A percentile compares a stretch with the other conserved stretches of the same genome.
phyloP scores from a whole-genome alignment of 2,329 filamentous ascomycete genomes.

The Fusarium sp. region DNA sequence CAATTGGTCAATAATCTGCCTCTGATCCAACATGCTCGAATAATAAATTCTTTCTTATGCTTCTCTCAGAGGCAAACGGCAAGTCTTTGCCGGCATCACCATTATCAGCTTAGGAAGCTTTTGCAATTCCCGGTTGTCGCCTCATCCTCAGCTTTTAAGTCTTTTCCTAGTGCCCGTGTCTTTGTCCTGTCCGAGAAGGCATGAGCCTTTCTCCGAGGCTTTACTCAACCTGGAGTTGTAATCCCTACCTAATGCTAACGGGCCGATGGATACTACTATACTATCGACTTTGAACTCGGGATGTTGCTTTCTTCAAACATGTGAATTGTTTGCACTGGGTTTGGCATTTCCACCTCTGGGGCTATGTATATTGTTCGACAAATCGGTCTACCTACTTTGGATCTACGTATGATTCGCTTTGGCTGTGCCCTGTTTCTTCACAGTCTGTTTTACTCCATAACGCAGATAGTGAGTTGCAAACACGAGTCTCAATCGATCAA shows the following conservation, averaged over 20 bases:
- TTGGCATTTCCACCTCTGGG: neutral
- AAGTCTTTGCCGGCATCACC: neutral
- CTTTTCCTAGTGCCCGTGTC: constrained; percentile 12
- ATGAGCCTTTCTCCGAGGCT: constrained; percentile 11
- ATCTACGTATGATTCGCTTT: neutral
- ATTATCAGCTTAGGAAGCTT: neutral
- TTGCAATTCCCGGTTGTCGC: constrained; percentile 23
- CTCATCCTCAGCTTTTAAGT: constrained; percentile 28
- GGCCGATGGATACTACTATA: constrained; percentile 13
- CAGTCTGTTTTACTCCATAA: neutral
- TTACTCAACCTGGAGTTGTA: constrained; percentile 13
- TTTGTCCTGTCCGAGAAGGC: constrained; percentile 9
- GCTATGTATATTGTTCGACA: neutral
- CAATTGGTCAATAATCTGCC: neutral
- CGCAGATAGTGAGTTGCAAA: neutral
- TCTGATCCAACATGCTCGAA: neutral
- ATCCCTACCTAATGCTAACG: constrained; percentile 20
- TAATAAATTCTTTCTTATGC: neutral
- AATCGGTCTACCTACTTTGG: too few species aligned
- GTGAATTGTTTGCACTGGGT: constrained; percentile 11
- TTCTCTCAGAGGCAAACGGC: neutral
- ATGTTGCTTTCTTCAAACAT: constrained; percentile 6
- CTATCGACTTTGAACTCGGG: neutral
- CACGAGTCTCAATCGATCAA: constrained; percentile 9
- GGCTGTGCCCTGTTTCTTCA: neutral